Evolutionary conservation across 345 rosid genomes (phyloP), one percentile per base, ranked within the genome.

Genomic region (Dimocarpus longan): DNA sequence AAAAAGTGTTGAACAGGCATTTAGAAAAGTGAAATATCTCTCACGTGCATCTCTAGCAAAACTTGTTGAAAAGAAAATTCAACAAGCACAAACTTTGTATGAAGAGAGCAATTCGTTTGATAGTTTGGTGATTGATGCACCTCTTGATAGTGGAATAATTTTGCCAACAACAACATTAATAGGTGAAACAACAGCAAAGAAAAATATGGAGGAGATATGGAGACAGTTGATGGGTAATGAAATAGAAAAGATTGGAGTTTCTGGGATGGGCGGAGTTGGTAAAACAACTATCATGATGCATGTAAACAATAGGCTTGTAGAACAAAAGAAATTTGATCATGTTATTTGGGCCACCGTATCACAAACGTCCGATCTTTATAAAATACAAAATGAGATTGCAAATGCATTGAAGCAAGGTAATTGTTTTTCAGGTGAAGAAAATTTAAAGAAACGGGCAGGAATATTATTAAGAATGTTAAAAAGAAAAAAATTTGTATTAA

Each of bases 381-480:
- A 66, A 5, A 0, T 66, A 28, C 70, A 66, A 18, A 32, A 66
- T 15, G 46, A 8, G 3, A 67, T 67, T 67, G 70, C 48, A 13
- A 4, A 0, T 18, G 48, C 43, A 0, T 18, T 39, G 44, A 39
- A 74, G 0, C 1, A 4, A 19, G 10, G 10, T 4, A 5, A 11
- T 46, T 1, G 0, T 7, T 42, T 46, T 46, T 0, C 10, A 0
- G 4, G 5, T 0, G 5, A 0, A 0, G 19, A 65, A 12, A 32
- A 65, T 28, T 0, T 1, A 11, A n/a, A 3, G 0, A 16, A 0
- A 65, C 24, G 37, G 9, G 78, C 78, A 0, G 71, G n/a, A 28
- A 65, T 0, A 16, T 0, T 65, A 44, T 16, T 2, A 0, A 2
- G 4, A 5, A 46, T 65, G 24, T 28, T 46, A 8, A 1, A 4